Percentiles rank a stretch among this genome's conserved stretches.
Conservation (phyloP, 441 rosid species). For the Cnidoscolus chayamansa region DNA sequence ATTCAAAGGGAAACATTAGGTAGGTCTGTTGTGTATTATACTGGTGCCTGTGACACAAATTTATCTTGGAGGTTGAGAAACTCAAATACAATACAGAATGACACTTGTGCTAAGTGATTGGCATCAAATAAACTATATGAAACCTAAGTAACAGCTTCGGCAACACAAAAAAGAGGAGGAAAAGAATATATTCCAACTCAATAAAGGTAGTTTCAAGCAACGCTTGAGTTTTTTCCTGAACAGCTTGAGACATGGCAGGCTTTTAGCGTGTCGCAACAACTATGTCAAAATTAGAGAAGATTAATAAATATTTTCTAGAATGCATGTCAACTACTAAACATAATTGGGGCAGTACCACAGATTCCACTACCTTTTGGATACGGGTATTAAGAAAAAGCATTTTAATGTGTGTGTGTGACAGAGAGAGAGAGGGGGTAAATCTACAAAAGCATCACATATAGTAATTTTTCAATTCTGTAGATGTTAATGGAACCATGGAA, state of each 20-base stretch:
- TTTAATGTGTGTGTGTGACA: background rate
- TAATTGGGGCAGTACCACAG: background rate
- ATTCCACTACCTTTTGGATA: background rate
- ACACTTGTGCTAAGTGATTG: background rate
- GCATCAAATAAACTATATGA: background rate
- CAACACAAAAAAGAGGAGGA: background rate
- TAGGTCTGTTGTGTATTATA: background rate
- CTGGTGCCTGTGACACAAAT: background rate
- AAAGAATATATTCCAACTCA: background rate
- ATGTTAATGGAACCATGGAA: conserved; percentile 23
- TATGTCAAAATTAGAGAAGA: background rate
- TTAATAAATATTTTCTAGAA: background rate
- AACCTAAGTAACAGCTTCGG: conserved; percentile 1
- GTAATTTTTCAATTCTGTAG: conserved; percentile 7
- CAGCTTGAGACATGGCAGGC: background rate
- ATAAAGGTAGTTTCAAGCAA: background rate
- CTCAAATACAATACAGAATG: background rate
- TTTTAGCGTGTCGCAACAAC: background rate
- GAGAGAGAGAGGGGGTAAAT: conserved; percentile 7
- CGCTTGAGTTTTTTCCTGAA: background rate
- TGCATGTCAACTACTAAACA: background rate
- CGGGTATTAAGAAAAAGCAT: background rate
- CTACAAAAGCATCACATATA: conserved; percentile 10
- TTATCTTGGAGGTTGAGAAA: background rate
- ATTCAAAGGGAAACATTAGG: conserved; percentile 14